Evolutionary conservation across 2,329 filamentous ascomycete species (phyloP).

Genomic region (Aspergillus bombycis): DNA sequence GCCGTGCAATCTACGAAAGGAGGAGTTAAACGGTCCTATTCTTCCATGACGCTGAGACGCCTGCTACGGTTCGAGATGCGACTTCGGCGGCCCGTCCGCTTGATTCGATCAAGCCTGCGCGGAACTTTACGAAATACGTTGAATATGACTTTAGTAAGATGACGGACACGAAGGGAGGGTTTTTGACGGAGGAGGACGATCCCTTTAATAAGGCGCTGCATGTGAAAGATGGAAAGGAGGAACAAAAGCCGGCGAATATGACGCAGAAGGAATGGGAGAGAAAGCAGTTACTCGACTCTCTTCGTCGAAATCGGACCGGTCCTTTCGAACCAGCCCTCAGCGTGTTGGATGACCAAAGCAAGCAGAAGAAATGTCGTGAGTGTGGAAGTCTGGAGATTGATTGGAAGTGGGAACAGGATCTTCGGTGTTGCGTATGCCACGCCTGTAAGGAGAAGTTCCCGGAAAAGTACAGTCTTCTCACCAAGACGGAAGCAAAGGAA

Average conservation of each 20-base stretch:
- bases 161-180: slow-evolving; percentile 96
- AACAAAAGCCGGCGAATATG: slow-evolving; percentile 82
- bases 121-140: slow-evolving; percentile 91
- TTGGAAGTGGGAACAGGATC: slow-evolving; percentile 89
- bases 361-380: slow-evolving; percentile 77
- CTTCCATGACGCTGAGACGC: slow-evolving; percentile 61
- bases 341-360: slow-evolving; percentile 64
- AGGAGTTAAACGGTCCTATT: slow-evolving; percentile 73
- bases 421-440: slow-evolving; percentile 74
- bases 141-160: slow-evolving; percentile 98
- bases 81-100: slow-evolving; percentile 42
- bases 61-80: slow-evolving; percentile 68
- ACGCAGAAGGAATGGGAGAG: slow-evolving; percentile 89
- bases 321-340: slow-evolving; percentile 90
- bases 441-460: slow-evolving; percentile 86
- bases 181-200: slow-evolving; percentile 88
- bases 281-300: slow-evolving; percentile 70
- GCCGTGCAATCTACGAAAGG: slow-evolving; percentile 56
- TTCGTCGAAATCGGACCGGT: slow-evolving; percentile 74
- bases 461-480: slow-evolving; percentile 92
- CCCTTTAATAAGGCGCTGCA: slow-evolving; percentile 81
- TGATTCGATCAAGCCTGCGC: slow-evolving; percentile 69
- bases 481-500: slow-evolving; percentile 93
- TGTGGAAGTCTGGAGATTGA: slow-evolving; percentile 87
- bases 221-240: slow-evolving; percentile 52